Percentiles rank a stretch among this genome's conserved stretches.
Evolutionary conservation across 495 filamentous ascomycete genomes (phyloP).

Genomic region (Hypoxylon fragiforme): DNA sequence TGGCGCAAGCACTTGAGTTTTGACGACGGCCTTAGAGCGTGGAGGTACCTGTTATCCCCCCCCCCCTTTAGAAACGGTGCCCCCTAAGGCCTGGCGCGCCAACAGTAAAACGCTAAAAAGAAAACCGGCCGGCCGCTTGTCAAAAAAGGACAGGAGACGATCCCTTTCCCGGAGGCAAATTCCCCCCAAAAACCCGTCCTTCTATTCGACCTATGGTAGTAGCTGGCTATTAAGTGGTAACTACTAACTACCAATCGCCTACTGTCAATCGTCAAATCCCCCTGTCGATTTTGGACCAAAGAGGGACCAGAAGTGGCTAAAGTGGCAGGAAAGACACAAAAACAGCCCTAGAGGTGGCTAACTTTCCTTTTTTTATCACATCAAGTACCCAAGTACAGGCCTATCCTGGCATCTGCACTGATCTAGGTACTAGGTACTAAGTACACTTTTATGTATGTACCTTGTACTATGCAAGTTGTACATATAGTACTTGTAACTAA

Average conservation of each 20-base stretch:
- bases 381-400: too few relatives aligned
- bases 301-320: conserved; percentile 5
- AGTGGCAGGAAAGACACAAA: conserved; percentile 1
- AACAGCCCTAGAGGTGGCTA: conserved; percentile 1
- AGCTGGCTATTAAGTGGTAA: too few relatives aligned
- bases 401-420: background rate
- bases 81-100: background rate
- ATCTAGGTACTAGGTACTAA: background rate
- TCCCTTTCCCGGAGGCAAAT: conserved; percentile 28
- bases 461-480: background rate
- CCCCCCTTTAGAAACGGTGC: background rate
- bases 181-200: conserved; percentile 11
- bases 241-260: background rate
- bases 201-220: too few relatives aligned
- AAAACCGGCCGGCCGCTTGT: conserved; percentile 17
- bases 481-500: background rate
- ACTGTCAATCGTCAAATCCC: background rate
- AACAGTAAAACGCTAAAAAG: conserved; percentile 14
- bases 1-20: background rate
- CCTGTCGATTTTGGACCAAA: background rate
- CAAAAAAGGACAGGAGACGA: conserved; percentile 10
- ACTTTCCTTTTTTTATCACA: too few relatives aligned
- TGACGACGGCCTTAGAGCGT: background rate
- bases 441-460: background rate
- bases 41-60: background rate